Conservation (phyloP, 495 filamentous ascomycete species). For the Aspergillus cristatus region DNA sequence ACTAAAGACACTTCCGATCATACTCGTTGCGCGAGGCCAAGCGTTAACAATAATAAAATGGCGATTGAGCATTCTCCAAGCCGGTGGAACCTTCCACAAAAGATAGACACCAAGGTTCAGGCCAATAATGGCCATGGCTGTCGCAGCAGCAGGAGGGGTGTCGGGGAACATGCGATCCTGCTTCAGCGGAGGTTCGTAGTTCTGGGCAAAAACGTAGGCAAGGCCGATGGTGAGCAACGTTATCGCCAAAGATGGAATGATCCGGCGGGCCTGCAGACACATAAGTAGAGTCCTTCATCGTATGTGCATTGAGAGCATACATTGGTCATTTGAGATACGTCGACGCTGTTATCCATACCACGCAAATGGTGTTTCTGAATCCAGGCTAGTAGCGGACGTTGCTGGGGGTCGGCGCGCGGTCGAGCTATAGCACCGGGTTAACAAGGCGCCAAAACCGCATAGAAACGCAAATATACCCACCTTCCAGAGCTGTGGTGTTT, state of each 20-base stretch:
- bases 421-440: slow-evolving; percentile 8
- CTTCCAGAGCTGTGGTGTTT: slow-evolving; percentile 26
- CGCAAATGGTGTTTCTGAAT: slow-evolving; percentile 37
- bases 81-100: slow-evolving; percentile 57
- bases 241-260: slow-evolving; percentile 56
- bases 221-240: slow-evolving; percentile 41
- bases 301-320: too few species aligned
- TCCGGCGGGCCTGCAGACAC: slow-evolving; percentile 48
- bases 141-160: slow-evolving; percentile 70
- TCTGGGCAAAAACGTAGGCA: slow-evolving; percentile 44
- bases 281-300: too few species aligned
- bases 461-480: slow-evolving; percentile 10
- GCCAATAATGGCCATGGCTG: slow-evolving; percentile 55
- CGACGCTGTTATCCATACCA: slow-evolving; percentile 25
- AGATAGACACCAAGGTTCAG: slow-evolving; percentile 54
- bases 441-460: too few species aligned
- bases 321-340: slow-evolving; percentile 24
- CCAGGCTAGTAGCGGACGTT: slow-evolving; percentile 39
- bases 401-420: slow-evolving; percentile 33
- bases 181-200: slow-evolving; percentile 54
- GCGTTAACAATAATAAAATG: slow-evolving; percentile 68
- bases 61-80: slow-evolving; percentile 67
- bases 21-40: slow-evolving; percentile 52
- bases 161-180: slow-evolving; percentile 59
- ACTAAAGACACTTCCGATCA: slow-evolving; percentile 69